Evolutionary conservation across 805 yeast species (phyloP).

Genomic region (Ogataea paraovalis): DNA sequence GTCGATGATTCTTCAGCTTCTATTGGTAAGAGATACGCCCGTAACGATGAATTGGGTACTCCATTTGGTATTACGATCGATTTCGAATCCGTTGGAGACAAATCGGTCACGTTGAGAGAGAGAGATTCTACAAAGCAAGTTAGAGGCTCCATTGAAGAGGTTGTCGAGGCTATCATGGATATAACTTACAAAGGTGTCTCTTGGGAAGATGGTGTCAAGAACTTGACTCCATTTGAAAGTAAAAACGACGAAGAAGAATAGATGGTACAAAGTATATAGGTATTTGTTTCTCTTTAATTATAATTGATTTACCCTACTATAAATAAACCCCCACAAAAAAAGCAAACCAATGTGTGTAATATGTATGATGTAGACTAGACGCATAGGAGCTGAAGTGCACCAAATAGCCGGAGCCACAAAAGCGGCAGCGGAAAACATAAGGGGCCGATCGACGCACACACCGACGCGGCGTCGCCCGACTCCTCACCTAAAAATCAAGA

Average conservation of each 20-base stretch:
- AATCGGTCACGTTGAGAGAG: constrained; percentile 90
- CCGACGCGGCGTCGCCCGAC: too few relatives aligned
- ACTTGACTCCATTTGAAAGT: constrained; percentile 68
- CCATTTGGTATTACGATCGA: constrained; percentile 98
- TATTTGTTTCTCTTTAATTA: not conserved
- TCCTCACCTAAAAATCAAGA: too few relatives aligned
- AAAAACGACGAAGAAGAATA: constrained; percentile 44
- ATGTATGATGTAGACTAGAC: too few relatives aligned
- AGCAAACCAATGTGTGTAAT: too few relatives aligned
- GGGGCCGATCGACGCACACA: too few relatives aligned
- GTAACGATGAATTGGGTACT: constrained; percentile 98
- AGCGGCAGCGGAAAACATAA: too few relatives aligned
- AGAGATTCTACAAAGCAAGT: constrained; percentile 96
- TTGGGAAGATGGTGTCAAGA: constrained; percentile 84
- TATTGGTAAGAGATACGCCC: constrained; percentile 95
- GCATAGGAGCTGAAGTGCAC: too few relatives aligned
- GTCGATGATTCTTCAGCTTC: constrained; percentile 96
- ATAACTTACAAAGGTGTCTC: constrained; percentile 70
- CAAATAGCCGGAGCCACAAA: too few relatives aligned
- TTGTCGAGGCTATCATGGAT: constrained; percentile 64
- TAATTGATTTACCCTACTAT: not conserved
- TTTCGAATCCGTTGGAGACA: constrained; percentile 85
- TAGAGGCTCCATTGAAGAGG: constrained; percentile 78
- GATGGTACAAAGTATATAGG: not conserved
- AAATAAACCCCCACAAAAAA: too few relatives aligned